Conservation (phyloP, 2,329 filamentous ascomycete species). For the Clonostachys rhizophaga region DNA sequence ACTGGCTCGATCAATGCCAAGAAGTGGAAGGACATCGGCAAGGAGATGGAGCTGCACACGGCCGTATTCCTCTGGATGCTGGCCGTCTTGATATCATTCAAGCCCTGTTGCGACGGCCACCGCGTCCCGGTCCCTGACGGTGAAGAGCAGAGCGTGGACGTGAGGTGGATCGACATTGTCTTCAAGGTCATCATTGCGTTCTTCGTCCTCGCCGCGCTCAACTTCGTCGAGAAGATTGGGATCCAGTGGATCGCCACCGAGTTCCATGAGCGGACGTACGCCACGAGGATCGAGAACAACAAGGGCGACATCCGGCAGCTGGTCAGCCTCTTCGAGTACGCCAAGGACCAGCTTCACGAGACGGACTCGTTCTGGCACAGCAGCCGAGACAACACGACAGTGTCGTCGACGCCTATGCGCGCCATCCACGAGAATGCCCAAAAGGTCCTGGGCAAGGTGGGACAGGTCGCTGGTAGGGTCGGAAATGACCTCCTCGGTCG, state of each 20-base stretch:
- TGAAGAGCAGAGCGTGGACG: slow-evolving; percentile 37
- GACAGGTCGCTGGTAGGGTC: slow-evolving; percentile 78
- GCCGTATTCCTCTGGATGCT: slow-evolving; percentile 92
- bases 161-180: slow-evolving; percentile 69
- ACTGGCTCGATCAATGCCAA: slow-evolving; percentile 80
- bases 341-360: slow-evolving; percentile 65
- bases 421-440: slow-evolving; percentile 68
- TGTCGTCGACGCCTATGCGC: slow-evolving; percentile 69
- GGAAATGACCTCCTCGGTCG: slow-evolving; percentile 90
- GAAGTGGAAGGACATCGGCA: slow-evolving; percentile 89
- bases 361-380: slow-evolving; percentile 45
- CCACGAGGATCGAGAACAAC: slow-evolving; percentile 85
- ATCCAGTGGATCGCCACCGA: slow-evolving; percentile 93
- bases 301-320: slow-evolving; percentile 75
- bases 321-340: slow-evolving; percentile 60
- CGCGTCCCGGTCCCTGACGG: slow-evolving; percentile 25
- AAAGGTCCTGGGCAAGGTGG: slow-evolving; percentile 72
- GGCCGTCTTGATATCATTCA: slow-evolving; percentile 78
- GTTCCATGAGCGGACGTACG: slow-evolving; percentile 88
- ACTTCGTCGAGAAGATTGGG: slow-evolving; percentile 86
- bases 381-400: slow-evolving; percentile 39
- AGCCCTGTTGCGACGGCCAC: slow-evolving; percentile 70
- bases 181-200: slow-evolving; percentile 83
- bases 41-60: slow-evolving; percentile 77
- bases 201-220: slow-evolving; percentile 76